These are phyloP conservation scores for Discostella stelligeroides DNA, from an alignment of 108 stramenopile species.

Conservation along the genomic window DNA sequence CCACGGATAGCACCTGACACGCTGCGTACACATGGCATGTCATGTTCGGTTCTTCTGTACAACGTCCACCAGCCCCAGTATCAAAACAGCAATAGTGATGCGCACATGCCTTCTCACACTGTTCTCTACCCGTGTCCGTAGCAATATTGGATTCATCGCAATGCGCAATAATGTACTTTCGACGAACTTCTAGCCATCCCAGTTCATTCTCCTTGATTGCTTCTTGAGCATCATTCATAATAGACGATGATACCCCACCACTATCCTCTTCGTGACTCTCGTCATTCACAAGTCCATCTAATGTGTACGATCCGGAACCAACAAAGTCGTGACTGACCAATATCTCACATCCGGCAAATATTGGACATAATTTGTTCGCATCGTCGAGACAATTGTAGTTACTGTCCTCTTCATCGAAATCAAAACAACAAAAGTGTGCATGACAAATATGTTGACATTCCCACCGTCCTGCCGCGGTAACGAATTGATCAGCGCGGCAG, in stretches of 20 bases:
- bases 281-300: neutral
- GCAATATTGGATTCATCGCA: slow-evolving; percentile 15
- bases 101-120: slow-evolving; percentile 15
- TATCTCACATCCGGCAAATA: slow-evolving; percentile 21
- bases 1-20: neutral
- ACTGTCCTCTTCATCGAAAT: slow-evolving; percentile 11
- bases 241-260: neutral
- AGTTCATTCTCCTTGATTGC: slow-evolving; percentile 9
- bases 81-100: slow-evolving; percentile 40
- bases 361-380: slow-evolving; percentile 13
- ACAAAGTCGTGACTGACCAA: slow-evolving; percentile 10
- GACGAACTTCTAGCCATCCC: slow-evolving; percentile 18
- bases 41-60: neutral
- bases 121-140: neutral
- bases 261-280: neutral
- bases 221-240: slow-evolving; percentile 3
- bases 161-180: slow-evolving; percentile 10
- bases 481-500: slow-evolving; percentile 11
- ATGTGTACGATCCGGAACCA: neutral
- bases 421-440: slow-evolving; percentile 42
- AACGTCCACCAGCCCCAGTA: neutral
- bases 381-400: slow-evolving; percentile 36
- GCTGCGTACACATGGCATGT: slow-evolving; percentile 8
- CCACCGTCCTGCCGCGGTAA: slow-evolving; percentile 6
- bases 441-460: slow-evolving; percentile 37